Evolutionary conservation across 106 monocot genomes (phyloP), one percentile per base, ranked within the genome.

Genomic region (Posidonia australis): DNA sequence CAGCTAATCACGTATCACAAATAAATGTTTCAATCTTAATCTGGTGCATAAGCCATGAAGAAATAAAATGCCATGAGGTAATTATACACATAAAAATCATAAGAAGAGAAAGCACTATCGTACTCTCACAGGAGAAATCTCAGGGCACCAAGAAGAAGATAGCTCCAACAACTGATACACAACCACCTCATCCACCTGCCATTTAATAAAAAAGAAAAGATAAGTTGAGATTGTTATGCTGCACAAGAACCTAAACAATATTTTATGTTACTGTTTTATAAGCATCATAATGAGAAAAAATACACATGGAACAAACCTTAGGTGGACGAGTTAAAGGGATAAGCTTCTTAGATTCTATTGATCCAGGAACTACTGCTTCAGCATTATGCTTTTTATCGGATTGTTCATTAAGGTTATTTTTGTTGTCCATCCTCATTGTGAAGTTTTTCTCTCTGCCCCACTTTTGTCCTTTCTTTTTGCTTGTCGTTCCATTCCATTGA

Each of bases 81-180:
- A 36, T 7, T 7, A 36, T 36, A 36, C 36, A 53, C 23, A 53
- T 19, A 10, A 53, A 53, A 3, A 23, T 21, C 1, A 12, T 53
- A 12, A 20, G 10, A n/a, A 21, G 10, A 53, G n/a, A 53, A 21
- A 53, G 14, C 14, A 46, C 9, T 16, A 59, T 23, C 28, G 63
- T 90, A 98, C 98, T 29, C 91, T 77, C 63, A 79, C 82, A 46
- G 84, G 44, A 75, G 98, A 98, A 60, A 98, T 78, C 58, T 91
- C 90, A 46, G 98, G 98, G 56, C 87, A 91, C 90, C 84, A 91
- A 18, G 85, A 78, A 26, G 90, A 83, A 42, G 98, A 87, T 57
- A 98, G 58, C 60, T 98, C 98, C 67, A 98, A 75, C 51, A 98
- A 44, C 14, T 84, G 87, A 73, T 98, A 98, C 1, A 67, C 87